These are phyloP conservation scores for Cornus kousa DNA, from an alignment of 148 eudicot species.

Conservation along the genomic window DNA sequence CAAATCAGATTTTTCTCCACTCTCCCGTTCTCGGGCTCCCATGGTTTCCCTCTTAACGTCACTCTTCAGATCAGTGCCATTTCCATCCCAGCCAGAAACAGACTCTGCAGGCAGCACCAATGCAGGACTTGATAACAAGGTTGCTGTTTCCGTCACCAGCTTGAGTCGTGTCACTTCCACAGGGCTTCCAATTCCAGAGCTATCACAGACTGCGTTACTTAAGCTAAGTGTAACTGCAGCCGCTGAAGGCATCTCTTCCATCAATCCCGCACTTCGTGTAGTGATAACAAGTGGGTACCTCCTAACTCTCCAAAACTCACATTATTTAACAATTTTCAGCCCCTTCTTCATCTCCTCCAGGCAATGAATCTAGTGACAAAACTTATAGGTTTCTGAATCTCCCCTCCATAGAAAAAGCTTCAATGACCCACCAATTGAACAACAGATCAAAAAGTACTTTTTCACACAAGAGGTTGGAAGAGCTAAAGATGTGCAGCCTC, in stretches of 20 bases:
- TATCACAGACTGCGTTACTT: conserved; percentile 36
- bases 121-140: conserved; percentile 30
- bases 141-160: conserved; percentile 37
- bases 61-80: not conserved
- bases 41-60: not conserved
- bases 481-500: not conserved
- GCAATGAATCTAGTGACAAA: not conserved
- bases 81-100: conserved; percentile 10
- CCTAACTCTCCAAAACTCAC: not conserved
- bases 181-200: conserved; percentile 23
- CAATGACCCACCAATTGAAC: conserved; percentile 8
- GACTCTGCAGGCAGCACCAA: conserved; percentile 13
- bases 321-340: not conserved
- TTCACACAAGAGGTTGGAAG: conserved; percentile 1
- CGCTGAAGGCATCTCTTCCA: conserved; percentile 51
- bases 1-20: conserved; percentile 8
- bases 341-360: not conserved
- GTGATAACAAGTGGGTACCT: not conserved
- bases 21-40: conserved; percentile 13
- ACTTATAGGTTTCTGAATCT: conserved; percentile 8
- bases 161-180: conserved; percentile 40
- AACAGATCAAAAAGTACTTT: not conserved
- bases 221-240: conserved; percentile 41
- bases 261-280: conserved; percentile 9
- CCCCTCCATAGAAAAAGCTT: not conserved